Base-by-base conservation (phyloP, 2,329 filamentous ascomycete species). In the Ophiocordyceps camponoti-floridani region DNA sequence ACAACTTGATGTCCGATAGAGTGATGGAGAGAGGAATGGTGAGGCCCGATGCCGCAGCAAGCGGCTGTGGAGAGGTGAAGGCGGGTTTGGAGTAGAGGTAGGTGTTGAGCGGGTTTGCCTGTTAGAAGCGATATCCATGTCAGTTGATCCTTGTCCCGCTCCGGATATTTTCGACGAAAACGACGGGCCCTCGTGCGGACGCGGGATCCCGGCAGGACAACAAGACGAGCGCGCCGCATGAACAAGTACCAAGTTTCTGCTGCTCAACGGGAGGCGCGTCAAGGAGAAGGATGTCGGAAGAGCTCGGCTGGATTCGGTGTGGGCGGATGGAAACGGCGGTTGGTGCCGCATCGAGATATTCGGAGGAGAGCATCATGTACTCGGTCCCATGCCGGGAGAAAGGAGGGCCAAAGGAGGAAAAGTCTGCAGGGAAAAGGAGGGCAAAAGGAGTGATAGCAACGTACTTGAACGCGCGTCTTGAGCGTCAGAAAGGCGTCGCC, bases 1-100 rank as follows among this genome's bases (percentile, higher is more conserved):
- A 95, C 43, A 98, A 69, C 57, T 93, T 86, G 58, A 98, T 93
- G 52, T 96, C 85, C 42, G 91, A 96, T 43, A 98, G 62, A 0
- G 91, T 96, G 53, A 98, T 95, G 58, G 94, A 89, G 40, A 98
- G 69, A n/a, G 91, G 91, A 55, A 98, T 98, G 2, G 91, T 98
- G 52, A 98, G 71, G 31, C 89, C 85, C 40, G 87, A 89, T 46
- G 86, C 80, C 41, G 91, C 91, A 42, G 91, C 91, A 47, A 98
- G 67, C 4, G 91, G 91, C 59, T 89, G 79, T 40, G 91, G 91
- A 41, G 88, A 95, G 30, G 89, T 89, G 63, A 95, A 98, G 44
- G 76, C 76, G 40, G 91, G 88, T 59, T 93, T 89, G 28, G 87
- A 93, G 46, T 82, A 84, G 47, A 98, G 74, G 59, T 93, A 95